These are phyloP conservation scores for Botrytis cinerea DNA, from an alignment of 2,329 filamentous ascomycete species.

Conservation along the genomic window DNA sequence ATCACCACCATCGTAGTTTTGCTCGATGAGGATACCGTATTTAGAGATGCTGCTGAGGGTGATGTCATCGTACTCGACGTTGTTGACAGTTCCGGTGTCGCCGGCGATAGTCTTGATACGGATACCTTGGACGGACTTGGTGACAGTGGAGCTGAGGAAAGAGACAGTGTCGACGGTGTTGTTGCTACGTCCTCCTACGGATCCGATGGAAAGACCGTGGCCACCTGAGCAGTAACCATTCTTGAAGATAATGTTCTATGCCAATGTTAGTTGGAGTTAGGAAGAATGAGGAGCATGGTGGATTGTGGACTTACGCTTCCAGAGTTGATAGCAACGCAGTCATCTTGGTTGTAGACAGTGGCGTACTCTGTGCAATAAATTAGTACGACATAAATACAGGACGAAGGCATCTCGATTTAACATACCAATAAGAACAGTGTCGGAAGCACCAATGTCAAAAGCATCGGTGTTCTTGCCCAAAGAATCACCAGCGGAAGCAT, in stretches of 20 bases:
- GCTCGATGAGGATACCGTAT: neutral
- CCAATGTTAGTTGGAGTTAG: neutral
- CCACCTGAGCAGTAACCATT: neutral
- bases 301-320: neutral
- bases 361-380: neutral
- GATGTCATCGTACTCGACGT: neutral
- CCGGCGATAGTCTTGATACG: neutral
- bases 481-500: neutral
- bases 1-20: neutral
- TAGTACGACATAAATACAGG: neutral
- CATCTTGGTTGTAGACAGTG: neutral
- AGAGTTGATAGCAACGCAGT: neutral
- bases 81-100: neutral
- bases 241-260: neutral
- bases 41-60: neutral
- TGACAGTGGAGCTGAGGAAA: neutral
- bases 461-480: neutral
- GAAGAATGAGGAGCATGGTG: neutral
- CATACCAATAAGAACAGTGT: neutral
- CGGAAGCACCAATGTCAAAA: neutral
- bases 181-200: neutral
- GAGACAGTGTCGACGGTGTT: neutral
- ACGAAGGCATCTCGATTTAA: neutral
- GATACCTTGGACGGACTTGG: neutral
- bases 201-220: conserved; percentile 1